Conservation (phyloP, 306 rosid genomes). For the Rosa rugosa region DNA sequence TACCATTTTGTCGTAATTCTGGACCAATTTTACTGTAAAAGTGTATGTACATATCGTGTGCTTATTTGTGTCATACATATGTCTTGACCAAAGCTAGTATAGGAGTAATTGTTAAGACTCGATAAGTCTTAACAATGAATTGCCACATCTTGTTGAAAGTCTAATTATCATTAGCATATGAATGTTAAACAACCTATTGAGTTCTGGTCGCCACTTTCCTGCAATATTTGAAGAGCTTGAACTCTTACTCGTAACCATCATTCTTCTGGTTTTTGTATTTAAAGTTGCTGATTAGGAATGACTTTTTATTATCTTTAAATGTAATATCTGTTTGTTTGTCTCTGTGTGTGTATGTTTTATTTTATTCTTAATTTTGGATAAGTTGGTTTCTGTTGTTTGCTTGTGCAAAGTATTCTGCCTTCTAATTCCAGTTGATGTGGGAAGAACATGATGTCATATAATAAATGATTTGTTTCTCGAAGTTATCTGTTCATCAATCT, state of each 20-base stretch:
- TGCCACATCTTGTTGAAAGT: background rate
- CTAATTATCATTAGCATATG: background rate
- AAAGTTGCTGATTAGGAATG: background rate
- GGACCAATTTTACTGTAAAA: background rate
- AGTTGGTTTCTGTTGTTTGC: background rate
- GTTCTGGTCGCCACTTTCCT: background rate
- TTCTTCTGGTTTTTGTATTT: background rate
- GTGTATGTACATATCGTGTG: background rate
- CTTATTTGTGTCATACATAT: background rate
- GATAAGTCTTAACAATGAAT: background rate
- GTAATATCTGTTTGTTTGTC: background rate
- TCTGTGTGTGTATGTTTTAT: background rate
- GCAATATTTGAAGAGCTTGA: background rate
- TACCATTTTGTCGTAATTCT: slow-evolving; percentile 6
- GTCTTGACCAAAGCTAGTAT: background rate
- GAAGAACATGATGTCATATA: background rate
- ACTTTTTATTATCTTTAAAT: background rate
- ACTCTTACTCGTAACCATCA: background rate
- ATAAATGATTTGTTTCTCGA: background rate
- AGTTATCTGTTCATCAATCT: background rate
- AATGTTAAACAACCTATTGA: background rate
- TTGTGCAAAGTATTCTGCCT: background rate
- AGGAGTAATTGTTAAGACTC: background rate
- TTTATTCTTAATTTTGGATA: background rate
- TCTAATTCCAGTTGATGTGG: slow-evolving; percentile 2